Percentiles rank a stretch among this genome's conserved stretches.
These are phyloP conservation scores for Xylariaceae sp. DNA, from an alignment of 2,329 filamentous ascomycete genomes.

Conservation along the genomic window DNA sequence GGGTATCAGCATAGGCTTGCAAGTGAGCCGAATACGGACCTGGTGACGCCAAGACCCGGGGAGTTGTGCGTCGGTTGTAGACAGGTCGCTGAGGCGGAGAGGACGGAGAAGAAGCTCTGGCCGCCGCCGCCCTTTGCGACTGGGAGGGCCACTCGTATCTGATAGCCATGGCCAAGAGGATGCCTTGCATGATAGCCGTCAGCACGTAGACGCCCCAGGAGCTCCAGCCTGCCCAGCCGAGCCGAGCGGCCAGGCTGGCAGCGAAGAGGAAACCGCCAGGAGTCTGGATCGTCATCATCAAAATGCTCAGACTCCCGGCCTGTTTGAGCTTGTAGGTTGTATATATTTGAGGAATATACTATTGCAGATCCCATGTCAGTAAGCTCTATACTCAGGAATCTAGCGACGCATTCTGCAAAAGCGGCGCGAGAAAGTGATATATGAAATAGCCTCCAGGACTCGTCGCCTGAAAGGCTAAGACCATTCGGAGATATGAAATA, in stretches of 20 bases:
- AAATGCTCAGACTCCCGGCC: slow-evolving; percentile 84
- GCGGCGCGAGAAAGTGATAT: no score
- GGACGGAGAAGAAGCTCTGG: slow-evolving; percentile 12
- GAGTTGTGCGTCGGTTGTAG: slow-evolving; percentile 26
- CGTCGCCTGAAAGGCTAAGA: no score
- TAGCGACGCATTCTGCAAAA: no score
- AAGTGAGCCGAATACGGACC: slow-evolving; percentile 27
- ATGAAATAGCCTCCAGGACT: no score
- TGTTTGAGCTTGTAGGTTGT: slow-evolving; percentile 81
- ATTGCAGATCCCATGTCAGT: no score
- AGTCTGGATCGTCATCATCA: slow-evolving; percentile 98
- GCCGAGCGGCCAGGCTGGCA: slow-evolving; percentile 68
- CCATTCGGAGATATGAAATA: no score
- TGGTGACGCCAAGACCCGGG: slow-evolving; percentile 24
- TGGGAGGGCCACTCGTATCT: slow-evolving; percentile 52
- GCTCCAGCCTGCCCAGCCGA: slow-evolving; percentile 84
- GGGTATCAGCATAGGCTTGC: slow-evolving; percentile 27
- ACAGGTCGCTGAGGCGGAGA: slow-evolving; percentile 18
- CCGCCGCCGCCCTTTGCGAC: slow-evolving; percentile 6
- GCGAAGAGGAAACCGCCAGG: slow-evolving; percentile 89
- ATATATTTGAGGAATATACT: slow-evolving; percentile 93
- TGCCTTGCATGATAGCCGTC: slow-evolving; percentile 78
- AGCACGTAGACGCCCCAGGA: slow-evolving; percentile 89
- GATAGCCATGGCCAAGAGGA: slow-evolving; percentile 71
- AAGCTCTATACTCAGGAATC: no score